A percentile compares a stretch with the other conserved stretches of the same genome.
These are phyloP conservation scores for Rhynchosporium agropyri DNA, from an alignment of 2,329 filamentous ascomycete species.

Conservation along the genomic window DNA sequence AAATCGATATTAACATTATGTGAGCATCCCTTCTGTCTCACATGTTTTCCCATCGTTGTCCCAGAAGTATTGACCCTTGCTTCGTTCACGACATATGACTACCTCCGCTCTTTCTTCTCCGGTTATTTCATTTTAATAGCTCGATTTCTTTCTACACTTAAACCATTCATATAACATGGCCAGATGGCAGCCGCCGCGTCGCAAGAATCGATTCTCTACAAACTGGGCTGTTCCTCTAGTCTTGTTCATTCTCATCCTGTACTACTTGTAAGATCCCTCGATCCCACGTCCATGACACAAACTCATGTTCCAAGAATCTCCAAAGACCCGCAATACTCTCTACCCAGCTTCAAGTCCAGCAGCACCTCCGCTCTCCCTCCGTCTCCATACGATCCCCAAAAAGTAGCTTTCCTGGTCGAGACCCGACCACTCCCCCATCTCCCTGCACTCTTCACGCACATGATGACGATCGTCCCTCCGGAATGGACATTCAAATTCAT, in stretches of 20 bases:
- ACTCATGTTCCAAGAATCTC: constrained; percentile 14
- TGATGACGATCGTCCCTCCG: constrained; percentile 56
- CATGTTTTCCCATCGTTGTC: not conserved
- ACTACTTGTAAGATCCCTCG: constrained; percentile 24
- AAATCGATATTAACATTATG: too few relatives aligned
- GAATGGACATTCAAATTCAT: constrained; percentile 61
- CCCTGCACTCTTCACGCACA: constrained; percentile 57
- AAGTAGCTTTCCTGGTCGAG: constrained; percentile 59
- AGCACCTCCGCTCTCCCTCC: constrained; percentile 13
- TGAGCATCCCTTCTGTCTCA: constrained; percentile 6
- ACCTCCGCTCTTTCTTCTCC: not conserved
- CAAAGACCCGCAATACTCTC: constrained; percentile 12
- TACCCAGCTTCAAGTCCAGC: constrained; percentile 2
- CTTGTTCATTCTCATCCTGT: constrained; percentile 20
- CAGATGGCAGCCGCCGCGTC: constrained; percentile 7
- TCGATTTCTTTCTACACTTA: not conserved
- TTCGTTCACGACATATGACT: not conserved
- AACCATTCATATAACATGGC: constrained; percentile 2
- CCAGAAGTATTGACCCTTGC: not conserved
- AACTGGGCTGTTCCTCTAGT: constrained; percentile 18
- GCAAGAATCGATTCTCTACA: constrained; percentile 15
- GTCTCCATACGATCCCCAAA: constrained; percentile 48
- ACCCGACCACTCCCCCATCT: constrained; percentile 53
- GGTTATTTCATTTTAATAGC: too few relatives aligned
- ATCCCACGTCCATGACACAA: not conserved